Base-by-base conservation (phyloP, 306 rosid species). In the Dryas drummondii region DNA sequence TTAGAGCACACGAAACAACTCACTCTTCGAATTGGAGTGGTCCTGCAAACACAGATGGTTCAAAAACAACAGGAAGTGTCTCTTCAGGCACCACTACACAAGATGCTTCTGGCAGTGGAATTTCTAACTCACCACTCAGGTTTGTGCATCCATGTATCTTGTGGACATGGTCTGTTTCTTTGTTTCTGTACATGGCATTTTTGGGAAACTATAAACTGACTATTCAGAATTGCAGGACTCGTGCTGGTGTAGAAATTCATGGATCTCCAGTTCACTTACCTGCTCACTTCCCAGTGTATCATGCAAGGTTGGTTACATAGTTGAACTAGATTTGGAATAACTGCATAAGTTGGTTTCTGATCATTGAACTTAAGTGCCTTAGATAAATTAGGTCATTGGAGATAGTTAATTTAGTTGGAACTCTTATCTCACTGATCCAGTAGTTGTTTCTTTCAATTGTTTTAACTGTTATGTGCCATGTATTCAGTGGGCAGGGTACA, bases 401-500 rank as follows among this genome's bases (percentile, higher is more conserved):
- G 37, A 2, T 32, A 32, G 37, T 32, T 32, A 32, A 32, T 32
- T 32, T 32, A 32, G 37, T 32, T 32, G 37, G 37, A 32, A 32
- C 37, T 32, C 37, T 72, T 48, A 6, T 56, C 9, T 57, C 5
- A 12, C 51, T 54, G 49, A 49, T 45, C n/a, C 12, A 62, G 32
- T 71, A 55, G 48, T 45, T 44, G 8, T 13, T 50, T 49, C 41
- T n/a, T 2, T 79, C 8, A 37, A 3, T 16, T 2, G 41, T 68
- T 61, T 32, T 66, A 44, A 56, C 45, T 68, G 56, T 68, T 42
- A 7, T n/a, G 16, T 49, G 61, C 46, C 44, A 15, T 73, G 64
- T 14, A 76, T 66, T 47, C 74, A 80, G 87, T 45, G 77, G 54
- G 62, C 82, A 54, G 49, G 80, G 84, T 16, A 40, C 66, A 54